A percentile compares a stretch with the other conserved stretches of the same genome.
Evolutionary conservation across 2,329 filamentous ascomycete genomes (phyloP).

Genomic region (Curvularia eragrostidis): DNA sequence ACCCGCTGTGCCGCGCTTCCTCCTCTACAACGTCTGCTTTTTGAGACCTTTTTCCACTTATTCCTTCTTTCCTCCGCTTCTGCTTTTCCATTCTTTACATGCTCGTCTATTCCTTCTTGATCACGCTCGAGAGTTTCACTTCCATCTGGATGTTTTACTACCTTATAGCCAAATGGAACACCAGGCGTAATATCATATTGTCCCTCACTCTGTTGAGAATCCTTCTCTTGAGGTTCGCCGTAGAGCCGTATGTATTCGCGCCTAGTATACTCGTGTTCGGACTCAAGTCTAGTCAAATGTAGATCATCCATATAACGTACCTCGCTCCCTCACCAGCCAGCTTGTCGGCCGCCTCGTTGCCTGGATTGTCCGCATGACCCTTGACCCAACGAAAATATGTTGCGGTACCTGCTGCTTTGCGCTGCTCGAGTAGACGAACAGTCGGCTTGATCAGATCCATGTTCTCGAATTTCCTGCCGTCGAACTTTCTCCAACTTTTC

Average conservation of each 20-base stretch:
- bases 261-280: neutral
- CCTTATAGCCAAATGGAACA: neutral
- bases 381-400: constrained; percentile 86
- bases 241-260: neutral
- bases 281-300: neutral
- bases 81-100: neutral
- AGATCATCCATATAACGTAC: neutral
- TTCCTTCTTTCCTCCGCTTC: neutral
- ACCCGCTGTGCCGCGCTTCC: neutral
- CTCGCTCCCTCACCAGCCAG: constrained; percentile 74
- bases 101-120: neutral
- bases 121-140: neutral
- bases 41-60: neutral
- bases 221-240: neutral
- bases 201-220: neutral
- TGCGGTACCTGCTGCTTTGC: constrained; percentile 37
- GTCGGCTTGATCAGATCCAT: neutral
- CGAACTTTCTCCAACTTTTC: neutral
- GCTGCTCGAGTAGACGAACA: neutral
- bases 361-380: constrained; percentile 72
- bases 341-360: constrained; percentile 79
- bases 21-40: neutral
- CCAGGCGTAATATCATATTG: neutral
- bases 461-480: neutral
- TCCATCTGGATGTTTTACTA: neutral